These are phyloP conservation scores for Bonia amplexicaulis DNA, from an alignment of 176 grass and related monocot species.

Conservation along the genomic window DNA sequence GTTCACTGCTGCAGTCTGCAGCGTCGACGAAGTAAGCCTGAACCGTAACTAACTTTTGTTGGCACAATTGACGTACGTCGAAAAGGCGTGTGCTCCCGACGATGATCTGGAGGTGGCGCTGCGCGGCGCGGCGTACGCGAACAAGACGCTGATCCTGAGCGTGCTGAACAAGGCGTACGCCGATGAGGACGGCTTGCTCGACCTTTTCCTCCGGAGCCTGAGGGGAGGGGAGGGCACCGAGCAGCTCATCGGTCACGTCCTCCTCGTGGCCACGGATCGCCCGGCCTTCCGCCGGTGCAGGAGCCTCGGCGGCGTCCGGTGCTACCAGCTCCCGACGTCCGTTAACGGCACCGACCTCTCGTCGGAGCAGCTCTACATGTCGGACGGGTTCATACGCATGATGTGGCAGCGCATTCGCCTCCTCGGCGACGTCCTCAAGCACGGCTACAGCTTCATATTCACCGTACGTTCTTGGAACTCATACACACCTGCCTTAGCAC, in stretches of 20 bases:
- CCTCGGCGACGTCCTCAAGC: slow-evolving; percentile 60
- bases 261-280: slow-evolving; percentile 52
- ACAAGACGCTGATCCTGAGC: slow-evolving; percentile 56
- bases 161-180: slow-evolving; percentile 64
- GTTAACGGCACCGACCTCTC: slow-evolving; percentile 33
- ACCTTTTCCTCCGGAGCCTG: slow-evolving; percentile 61
- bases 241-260: slow-evolving; percentile 51
- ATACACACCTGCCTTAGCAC: neutral
- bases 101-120: slow-evolving; percentile 54
- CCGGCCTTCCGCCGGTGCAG: slow-evolving; percentile 37
- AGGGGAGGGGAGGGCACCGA: slow-evolving; percentile 45
- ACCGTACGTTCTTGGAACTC: slow-evolving; percentile 24
- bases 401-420: slow-evolving; percentile 70
- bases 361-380: slow-evolving; percentile 78
- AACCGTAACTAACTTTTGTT: slow-evolving; percentile 16
- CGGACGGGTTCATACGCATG: slow-evolving; percentile 67
- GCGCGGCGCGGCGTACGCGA: slow-evolving; percentile 42
- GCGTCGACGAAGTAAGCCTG: neutral
- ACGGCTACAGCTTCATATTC: slow-evolving; percentile 66
- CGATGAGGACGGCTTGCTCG: slow-evolving; percentile 52
- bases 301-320: slow-evolving; percentile 41
- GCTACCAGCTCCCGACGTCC: slow-evolving; percentile 36
- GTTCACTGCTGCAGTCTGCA: neutral
- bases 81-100: neutral
- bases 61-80: neutral